Evolutionary conservation across 345 rosid species (phyloP).

Genomic region (Erodium maritimum): DNA sequence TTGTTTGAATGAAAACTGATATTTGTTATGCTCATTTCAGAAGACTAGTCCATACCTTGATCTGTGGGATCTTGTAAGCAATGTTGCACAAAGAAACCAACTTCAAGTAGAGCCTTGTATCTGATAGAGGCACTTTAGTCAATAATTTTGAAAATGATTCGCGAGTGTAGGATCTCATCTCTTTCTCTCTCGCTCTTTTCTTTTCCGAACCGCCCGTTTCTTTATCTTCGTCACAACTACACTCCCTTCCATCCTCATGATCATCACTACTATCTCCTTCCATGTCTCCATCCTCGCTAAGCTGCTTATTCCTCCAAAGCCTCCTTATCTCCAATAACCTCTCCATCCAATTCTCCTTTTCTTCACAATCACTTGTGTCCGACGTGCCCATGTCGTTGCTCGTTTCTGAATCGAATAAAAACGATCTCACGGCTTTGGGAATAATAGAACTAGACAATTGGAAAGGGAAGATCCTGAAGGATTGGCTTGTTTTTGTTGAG

Average conservation of each 20-base stretch:
- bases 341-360: slow-evolving; percentile 68
- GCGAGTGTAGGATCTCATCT: slow-evolving; percentile 20
- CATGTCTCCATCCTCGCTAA: slow-evolving; percentile 10
- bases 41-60: slow-evolving; percentile 27
- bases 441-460: slow-evolving; percentile 43
- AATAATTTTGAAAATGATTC: slow-evolving; percentile 48
- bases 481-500: slow-evolving; percentile 28
- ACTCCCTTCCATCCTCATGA: slow-evolving; percentile 20
- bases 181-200: slow-evolving; percentile 29
- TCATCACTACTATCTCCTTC: slow-evolving; percentile 15
- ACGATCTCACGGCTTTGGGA: slow-evolving; percentile 37
- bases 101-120: slow-evolving; percentile 55
- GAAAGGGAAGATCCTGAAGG: slow-evolving; percentile 47
- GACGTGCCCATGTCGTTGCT: slow-evolving; percentile 18
- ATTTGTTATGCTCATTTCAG: too few species aligned
- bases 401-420: slow-evolving; percentile 49
- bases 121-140: slow-evolving; percentile 43
- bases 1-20: too few species aligned
- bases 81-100: slow-evolving; percentile 76
- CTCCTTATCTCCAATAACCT: slow-evolving; percentile 54
- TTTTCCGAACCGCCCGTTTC: slow-evolving; percentile 29
- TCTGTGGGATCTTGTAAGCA: slow-evolving; percentile 67
- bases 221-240: slow-evolving; percentile 41
- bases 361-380: slow-evolving; percentile 15
- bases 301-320: slow-evolving; percentile 38